Evolutionary conservation across 2,329 filamentous ascomycete genomes (phyloP).

Genomic region (Gaeumannomyces tritici): DNA sequence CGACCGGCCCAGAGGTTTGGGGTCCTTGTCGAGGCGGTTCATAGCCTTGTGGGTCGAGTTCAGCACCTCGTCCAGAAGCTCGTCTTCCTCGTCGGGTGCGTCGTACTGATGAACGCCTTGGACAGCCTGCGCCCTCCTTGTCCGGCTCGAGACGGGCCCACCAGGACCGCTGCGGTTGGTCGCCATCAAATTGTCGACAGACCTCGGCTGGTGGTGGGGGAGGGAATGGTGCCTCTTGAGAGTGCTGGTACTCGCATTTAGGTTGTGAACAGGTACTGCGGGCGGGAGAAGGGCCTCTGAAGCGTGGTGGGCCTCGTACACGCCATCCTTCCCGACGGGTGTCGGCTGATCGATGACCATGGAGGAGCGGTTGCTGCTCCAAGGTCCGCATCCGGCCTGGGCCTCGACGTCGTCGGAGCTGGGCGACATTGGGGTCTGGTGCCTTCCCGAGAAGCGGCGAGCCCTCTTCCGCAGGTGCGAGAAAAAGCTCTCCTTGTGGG

Average conservation of each 20-base stretch:
- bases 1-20: conserved; percentile 43
- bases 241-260: conserved; percentile 37
- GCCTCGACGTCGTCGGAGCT: conserved; percentile 81
- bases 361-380: conserved; percentile 77
- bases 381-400: conserved; percentile 85
- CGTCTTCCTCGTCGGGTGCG: conserved; percentile 91
- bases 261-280: conserved; percentile 44
- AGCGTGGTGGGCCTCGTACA: conserved; percentile 32
- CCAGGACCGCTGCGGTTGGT: conserved; percentile 31
- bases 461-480: conserved; percentile 93
- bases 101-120: conserved; percentile 81
- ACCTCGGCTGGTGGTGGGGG: conserved; percentile 52
- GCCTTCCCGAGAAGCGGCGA: conserved; percentile 81
- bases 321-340: conserved; percentile 41
- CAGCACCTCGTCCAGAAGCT: conserved; percentile 83
- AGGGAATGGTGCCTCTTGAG: conserved; percentile 58
- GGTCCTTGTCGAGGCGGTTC: conserved; percentile 2
- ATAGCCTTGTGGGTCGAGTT: conserved; percentile 68
- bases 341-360: conserved; percentile 59
- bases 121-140: conserved; percentile 64
- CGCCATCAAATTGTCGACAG: conserved; percentile 53
- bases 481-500: conserved; percentile 93
- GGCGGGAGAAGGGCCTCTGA: conserved; percentile 25
- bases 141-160: conserved; percentile 67
- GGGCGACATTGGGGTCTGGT: conserved; percentile 72